Conservation (phyloP, 1,284 basidiomycete genomes). For the Melampsora abietis-canadensis region DNA sequence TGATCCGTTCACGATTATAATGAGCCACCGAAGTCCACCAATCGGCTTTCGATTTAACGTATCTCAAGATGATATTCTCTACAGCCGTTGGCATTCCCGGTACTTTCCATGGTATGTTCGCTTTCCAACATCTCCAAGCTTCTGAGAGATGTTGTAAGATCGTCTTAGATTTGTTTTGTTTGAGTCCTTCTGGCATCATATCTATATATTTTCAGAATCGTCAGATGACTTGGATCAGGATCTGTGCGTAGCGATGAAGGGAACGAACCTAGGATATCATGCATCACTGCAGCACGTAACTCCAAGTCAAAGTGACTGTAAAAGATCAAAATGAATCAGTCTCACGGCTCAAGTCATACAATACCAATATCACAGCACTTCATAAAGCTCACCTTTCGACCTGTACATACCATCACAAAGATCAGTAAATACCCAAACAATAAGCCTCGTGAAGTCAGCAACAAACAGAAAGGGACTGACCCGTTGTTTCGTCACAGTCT, state of each 20-base stretch:
- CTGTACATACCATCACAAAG: background rate
- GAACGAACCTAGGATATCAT: slow-evolving; percentile 67
- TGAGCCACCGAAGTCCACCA: slow-evolving; percentile 96
- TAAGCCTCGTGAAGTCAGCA: background rate
- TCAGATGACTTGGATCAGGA: background rate
- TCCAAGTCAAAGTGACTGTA: slow-evolving; percentile 92
- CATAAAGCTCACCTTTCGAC: slow-evolving; percentile 23
- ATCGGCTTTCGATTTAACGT: slow-evolving; percentile 98
- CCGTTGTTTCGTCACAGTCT: slow-evolving; percentile 95
- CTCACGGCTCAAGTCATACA: background rate
- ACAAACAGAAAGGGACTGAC: slow-evolving; percentile 59
- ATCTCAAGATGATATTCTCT: slow-evolving; percentile 97
- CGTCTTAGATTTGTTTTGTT: slow-evolving; percentile 98
- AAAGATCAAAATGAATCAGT: background rate
- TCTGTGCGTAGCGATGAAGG: slow-evolving; percentile 52
- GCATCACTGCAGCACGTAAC: slow-evolving; percentile 96
- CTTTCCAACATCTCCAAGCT: slow-evolving; percentile 95
- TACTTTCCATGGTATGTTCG: slow-evolving; percentile 97
- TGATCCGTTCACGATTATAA: slow-evolving; percentile 89
- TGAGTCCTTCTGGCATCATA: slow-evolving; percentile 97
- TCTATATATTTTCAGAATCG: slow-evolving; percentile 46
- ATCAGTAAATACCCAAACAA: too few relatives aligned
- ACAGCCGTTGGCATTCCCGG: slow-evolving; percentile 97
- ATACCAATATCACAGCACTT: background rate
- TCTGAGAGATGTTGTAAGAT: slow-evolving; percentile 96